Base-by-base conservation (phyloP, 495 filamentous ascomycete genomes). In the Aspergillus affinis region DNA sequence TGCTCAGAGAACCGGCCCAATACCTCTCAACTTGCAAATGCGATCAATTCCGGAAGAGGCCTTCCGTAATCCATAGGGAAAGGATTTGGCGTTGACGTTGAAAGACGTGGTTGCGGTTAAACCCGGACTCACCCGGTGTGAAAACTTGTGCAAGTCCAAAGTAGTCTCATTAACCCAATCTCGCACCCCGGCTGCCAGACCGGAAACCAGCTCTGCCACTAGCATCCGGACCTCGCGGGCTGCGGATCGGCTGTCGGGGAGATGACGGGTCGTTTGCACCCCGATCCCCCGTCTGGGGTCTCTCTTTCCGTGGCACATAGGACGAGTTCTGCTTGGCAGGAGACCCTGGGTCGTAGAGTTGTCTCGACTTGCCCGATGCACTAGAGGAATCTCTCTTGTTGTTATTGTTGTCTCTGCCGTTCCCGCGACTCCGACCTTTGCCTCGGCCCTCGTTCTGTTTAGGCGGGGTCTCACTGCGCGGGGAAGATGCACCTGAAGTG, bases 311-410 rank as follows among this genome's bases (percentile, higher is more conserved):
- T 58, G 84, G 81, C 54, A 78, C 66, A 56, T 83, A 77, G 20
- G 80, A 65, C 51, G 77, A 76, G 27, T 82, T 84, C 26, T 84
- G 81, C 65, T 85, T 92, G 13, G 81, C 73, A 7, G 87, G 73
- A 65, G 84, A 89, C 29, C 75, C 81, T 3, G 92, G 91, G 69
- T 97, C 91, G 75, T 86, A 97, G 10, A 94, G 81, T 68, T 85
- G 79, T 46, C 72, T 74, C 13, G 73, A 74, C 45, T 74, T 73
- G 46, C 65, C 70, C 55, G 77, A 71, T 9, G 79, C 69, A 12
- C 78, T 68, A 21, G 83, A 84, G 2, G 75, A 75, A 27, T 83
- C 77, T 50, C 77, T 72, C 59, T 74, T 83, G 36, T 83, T 63
- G 10, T 64, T 60, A 32, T 58, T 63, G 46, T 49, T 64, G 21